Base-by-base conservation (phyloP, 768 basidiomycete species). In the Suillus americanus region DNA sequence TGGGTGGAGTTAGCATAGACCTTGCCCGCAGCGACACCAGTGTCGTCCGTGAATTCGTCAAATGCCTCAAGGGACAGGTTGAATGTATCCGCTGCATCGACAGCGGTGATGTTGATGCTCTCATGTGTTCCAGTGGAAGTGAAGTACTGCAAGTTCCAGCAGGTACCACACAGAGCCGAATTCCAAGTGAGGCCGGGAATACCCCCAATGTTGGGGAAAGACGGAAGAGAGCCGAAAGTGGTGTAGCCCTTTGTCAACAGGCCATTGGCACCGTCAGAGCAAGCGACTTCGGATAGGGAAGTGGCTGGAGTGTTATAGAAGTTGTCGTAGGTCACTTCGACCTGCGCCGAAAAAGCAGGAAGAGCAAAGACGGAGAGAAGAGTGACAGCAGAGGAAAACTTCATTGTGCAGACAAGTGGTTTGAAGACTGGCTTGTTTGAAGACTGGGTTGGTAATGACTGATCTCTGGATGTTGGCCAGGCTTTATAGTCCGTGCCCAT, bases 111-210 rank as follows among this genome's bases (percentile, higher is more conserved):
- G 54, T 79, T 79, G 71, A 87, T 80, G 61, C 70, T 81, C 67
- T 69, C 79, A 41, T 65, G 71, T 1, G 65, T 73, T 4, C 77
- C 77, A 25, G 68, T 65, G 7, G 66, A 64, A 48, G 75, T 73
- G 23, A 77, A 75, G 75, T 80, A 87, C n/a, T 82, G 80, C 64
- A 89, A 70, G 64, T 80, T 63, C 85, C 86, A 89, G 75, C 86
- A 89, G 41, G 83, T 79, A 25, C 86, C 86, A 67, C 88, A 89
- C 23, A 76, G 73, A 2, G 79, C 56, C 8, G 85, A 86, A 71
- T 85, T 81, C 73, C 77, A 89, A 23, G 64, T 64, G 41, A 69
- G 55, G 33, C 56, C 66, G 16, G 66, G 65, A 28, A 65, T 40
- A 12, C 72, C 79, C 28, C 75, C 77, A 55, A 79, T 73, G 63